Base-by-base conservation (phyloP, 805 yeast genomes). In the Ogataea parapolymorpha region DNA sequence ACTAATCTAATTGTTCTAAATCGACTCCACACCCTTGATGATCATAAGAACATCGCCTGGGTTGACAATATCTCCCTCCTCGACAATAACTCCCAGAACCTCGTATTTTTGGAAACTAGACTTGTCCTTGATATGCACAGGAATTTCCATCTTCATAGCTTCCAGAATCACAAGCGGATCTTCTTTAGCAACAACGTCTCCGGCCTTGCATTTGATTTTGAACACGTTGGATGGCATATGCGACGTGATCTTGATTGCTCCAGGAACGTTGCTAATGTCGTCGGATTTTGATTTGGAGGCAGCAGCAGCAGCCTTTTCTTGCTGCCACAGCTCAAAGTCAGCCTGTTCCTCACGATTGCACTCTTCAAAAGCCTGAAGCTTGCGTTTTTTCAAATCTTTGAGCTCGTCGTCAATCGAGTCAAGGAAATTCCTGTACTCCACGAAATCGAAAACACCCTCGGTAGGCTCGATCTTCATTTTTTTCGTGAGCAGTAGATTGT, bases 91-190 rank as follows among this genome's bases (percentile, higher is more conserved):
- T 63, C 83, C 83, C 37, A 77, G 58, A 15, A 87, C 89, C 57
- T 77, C 82, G 56, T 95, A 95, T 20, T 69, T 68, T 39, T 58
- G 68, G 2, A 93, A 74, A 12, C 95, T 78, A 37, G 63, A 75
- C 96, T 40, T 40, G 17, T 42, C 45, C 35, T 42, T 46, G 28
- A 46, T 7, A 26, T 31, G 35, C 12, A 46, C 43, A 5, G 46
- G 42, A 26, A 91, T 91, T 67, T 91, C 99, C 2, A 98, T 93
- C 72, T 91, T 91, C 99, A 91, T 91, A 39, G 98, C 98, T 65
- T 91, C 99, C 42, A 91, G 85, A 31, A 93, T 86, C 48, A 91
- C 75, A 44, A 91, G 70, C 5, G 87, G 88, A 51, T 86, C 90
- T 22, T 88, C 95, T 29, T 65, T 72, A 35, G 69, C 66, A 23